phyloP scores from a whole-genome alignment of 805 yeast genomes.

The Kodamaea neixiangensis region DNA sequence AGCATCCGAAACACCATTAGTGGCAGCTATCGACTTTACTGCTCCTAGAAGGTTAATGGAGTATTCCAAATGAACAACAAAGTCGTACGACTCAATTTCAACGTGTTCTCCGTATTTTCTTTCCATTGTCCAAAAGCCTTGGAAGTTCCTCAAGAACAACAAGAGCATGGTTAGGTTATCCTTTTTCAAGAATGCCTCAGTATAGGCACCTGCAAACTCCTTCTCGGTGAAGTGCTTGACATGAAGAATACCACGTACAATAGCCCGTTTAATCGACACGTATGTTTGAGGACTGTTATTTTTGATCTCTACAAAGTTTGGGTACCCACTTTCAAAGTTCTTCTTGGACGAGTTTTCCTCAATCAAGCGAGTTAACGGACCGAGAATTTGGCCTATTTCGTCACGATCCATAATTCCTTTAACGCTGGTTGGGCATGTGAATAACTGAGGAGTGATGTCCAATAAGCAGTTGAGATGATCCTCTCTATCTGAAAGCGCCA shows the following conservation, averaged over 20 bases:
- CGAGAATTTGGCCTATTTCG: constrained; percentile 44
- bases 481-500: constrained; percentile 54
- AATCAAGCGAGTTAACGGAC: constrained; percentile 47
- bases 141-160: constrained; percentile 53
- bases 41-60: constrained; percentile 47
- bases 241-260: constrained; percentile 32
- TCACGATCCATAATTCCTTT: constrained; percentile 42
- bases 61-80: constrained; percentile 50
- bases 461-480: constrained; percentile 39
- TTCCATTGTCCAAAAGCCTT: constrained; percentile 55
- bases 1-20: background rate
- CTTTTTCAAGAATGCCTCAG: constrained; percentile 16
- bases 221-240: constrained; percentile 28
- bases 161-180: constrained; percentile 26
- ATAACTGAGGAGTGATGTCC: constrained; percentile 41
- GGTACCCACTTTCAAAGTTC: constrained; percentile 37
- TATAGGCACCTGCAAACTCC: constrained; percentile 10
- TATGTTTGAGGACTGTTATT: constrained; percentile 19
- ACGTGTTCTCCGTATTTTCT: constrained; percentile 73
- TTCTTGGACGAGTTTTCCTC: constrained; percentile 39
- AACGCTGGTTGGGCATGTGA: constrained; percentile 46
- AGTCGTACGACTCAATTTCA: constrained; percentile 54
- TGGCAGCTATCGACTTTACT: constrained; percentile 35
- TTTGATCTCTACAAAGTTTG: constrained; percentile 28
- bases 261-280: constrained; percentile 30